These are phyloP conservation scores for Hericium alpestre DNA, from an alignment of 768 basidiomycete species.

Conservation along the genomic window DNA sequence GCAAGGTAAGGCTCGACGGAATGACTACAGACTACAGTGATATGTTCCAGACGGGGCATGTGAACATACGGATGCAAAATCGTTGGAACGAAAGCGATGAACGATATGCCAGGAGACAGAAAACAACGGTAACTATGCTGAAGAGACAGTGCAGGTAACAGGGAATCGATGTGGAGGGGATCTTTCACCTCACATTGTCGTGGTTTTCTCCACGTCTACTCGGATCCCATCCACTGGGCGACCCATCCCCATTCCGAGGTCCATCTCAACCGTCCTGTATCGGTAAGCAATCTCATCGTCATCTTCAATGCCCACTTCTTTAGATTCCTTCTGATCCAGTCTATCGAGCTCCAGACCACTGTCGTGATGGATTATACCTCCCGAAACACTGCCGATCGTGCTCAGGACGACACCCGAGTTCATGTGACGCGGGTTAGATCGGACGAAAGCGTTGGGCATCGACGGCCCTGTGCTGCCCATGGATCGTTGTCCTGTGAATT, in stretches of 20 bases:
- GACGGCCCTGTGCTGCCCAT: constrained; percentile 6
- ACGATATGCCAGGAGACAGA: background rate
- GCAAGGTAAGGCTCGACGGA: no score
- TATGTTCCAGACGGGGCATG: no score
- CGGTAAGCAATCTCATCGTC: constrained; percentile 16
- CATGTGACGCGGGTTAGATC: constrained; percentile 5
- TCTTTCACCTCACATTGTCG: constrained; percentile 28
- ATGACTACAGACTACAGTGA: no score
- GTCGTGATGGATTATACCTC: constrained; percentile 2
- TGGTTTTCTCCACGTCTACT: constrained; percentile 53
- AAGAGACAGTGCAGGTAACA: background rate
- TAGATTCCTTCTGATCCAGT: constrained; percentile 15
- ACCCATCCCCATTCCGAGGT: constrained; percentile 5
- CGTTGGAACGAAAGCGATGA: no score
- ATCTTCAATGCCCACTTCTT: constrained; percentile 23
- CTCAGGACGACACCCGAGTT: constrained; percentile 10
- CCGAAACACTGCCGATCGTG: constrained; percentile 10
- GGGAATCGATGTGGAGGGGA: background rate
- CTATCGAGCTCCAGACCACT: constrained; percentile 11
- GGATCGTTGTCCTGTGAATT: constrained; percentile 13
- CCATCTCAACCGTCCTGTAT: constrained; percentile 12
- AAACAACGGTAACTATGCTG: background rate
- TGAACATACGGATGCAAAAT: no score
- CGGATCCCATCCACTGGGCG: constrained; percentile 30
- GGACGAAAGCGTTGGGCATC: constrained; percentile 1